Evolutionary conservation across 495 filamentous ascomycete species (phyloP).

Genomic region (Xylaria longipes): DNA sequence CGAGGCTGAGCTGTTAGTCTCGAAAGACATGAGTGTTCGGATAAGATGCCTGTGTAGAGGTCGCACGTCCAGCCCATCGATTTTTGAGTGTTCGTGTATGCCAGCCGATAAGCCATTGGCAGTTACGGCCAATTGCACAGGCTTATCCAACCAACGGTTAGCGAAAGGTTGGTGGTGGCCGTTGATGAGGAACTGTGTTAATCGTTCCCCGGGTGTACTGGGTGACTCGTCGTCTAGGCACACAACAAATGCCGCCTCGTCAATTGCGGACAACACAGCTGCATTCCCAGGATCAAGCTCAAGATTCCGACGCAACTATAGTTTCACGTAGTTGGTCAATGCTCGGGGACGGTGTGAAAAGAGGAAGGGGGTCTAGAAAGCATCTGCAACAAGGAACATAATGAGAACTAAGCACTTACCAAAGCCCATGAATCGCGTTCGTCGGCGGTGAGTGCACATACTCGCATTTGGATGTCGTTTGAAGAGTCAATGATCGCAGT

Average conservation of each 20-base stretch:
- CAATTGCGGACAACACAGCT: neutral
- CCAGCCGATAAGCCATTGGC: slow-evolving; percentile 44
- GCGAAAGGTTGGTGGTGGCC: neutral
- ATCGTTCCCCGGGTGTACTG: neutral
- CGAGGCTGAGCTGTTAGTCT: too few species aligned
- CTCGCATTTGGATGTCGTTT: neutral
- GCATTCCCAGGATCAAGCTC: neutral
- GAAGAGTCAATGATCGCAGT: neutral
- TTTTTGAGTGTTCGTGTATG: slow-evolving; percentile 41
- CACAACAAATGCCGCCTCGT: neutral
- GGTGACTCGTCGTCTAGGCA: slow-evolving; percentile 14
- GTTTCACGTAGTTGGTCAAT: neutral
- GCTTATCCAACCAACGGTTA: slow-evolving; percentile 52
- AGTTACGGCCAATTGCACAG: slow-evolving; percentile 42
- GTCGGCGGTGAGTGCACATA: neutral
- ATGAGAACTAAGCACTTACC: neutral
- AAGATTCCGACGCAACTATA: neutral
- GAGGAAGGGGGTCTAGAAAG: too few species aligned
- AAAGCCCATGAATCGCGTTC: slow-evolving; percentile 2
- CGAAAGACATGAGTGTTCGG: neutral
- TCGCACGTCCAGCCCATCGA: slow-evolving; percentile 35
- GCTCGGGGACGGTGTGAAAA: neutral
- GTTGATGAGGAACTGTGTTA: slow-evolving; percentile 1
- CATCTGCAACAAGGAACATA: neutral
- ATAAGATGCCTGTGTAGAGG: neutral